Percentiles rank a stretch among this genome's conserved stretches.
Evolutionary conservation across 768 basidiomycete genomes (phyloP).

Genomic region (Albatrellus ellisii): DNA sequence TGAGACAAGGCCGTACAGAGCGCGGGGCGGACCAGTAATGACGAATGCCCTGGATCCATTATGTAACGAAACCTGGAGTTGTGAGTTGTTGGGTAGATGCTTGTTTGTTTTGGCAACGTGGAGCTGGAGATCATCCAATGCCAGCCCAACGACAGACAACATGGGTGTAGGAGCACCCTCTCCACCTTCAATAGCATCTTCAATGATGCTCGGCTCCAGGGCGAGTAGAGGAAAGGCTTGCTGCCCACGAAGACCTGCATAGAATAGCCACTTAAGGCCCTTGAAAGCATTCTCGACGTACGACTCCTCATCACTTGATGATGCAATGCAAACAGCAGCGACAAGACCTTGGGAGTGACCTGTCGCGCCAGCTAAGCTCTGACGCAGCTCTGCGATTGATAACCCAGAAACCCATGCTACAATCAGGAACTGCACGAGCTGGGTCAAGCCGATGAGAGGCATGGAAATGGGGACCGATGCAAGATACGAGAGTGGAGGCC

Average conservation of each 20-base stretch:
- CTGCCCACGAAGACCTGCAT: constrained; percentile 85
- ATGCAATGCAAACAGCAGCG: constrained; percentile 81
- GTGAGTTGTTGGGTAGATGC: constrained; percentile 66
- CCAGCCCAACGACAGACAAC: constrained; percentile 80
- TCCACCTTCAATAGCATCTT: constrained; percentile 82
- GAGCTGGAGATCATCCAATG: constrained; percentile 59
- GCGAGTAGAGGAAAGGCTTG: constrained; percentile 88
- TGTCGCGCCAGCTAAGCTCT: constrained; percentile 72
- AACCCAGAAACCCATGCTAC: constrained; percentile 64
- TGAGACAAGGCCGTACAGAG: constrained; percentile 90
- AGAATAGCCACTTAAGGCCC: constrained; percentile 88
- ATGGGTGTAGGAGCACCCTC: constrained; percentile 92
- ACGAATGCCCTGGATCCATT: constrained; percentile 89
- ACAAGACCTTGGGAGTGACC: constrained; percentile 98
- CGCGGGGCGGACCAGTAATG: constrained; percentile 81
- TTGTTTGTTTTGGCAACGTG: constrained; percentile 83
- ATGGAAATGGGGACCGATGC: constrained; percentile 90
- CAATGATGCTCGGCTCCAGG: constrained; percentile 76
- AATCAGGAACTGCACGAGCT: constrained; percentile 85
- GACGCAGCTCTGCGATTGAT: constrained; percentile 69
- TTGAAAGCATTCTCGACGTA: constrained; percentile 69
- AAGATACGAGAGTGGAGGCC: constrained; percentile 75
- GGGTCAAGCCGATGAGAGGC: constrained; percentile 92
- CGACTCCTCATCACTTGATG: constrained; percentile 62
- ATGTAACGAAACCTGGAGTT: constrained; percentile 77